Evolutionary conservation across 805 yeast genomes (phyloP).

Genomic region (Candida suzukii): DNA sequence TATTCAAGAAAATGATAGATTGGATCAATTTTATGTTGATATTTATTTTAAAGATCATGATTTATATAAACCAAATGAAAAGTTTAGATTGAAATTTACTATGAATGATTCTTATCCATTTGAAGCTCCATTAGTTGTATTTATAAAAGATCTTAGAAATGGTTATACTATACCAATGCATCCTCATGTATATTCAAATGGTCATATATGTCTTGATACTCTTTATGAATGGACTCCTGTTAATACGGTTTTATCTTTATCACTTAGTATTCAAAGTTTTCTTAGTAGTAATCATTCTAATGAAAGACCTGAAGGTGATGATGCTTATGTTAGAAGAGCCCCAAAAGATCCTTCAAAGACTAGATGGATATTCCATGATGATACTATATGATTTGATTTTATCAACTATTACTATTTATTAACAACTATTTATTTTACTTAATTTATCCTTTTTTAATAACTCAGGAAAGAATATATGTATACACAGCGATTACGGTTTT

Average conservation of each 20-base stretch:
- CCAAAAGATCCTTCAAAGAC: constrained; percentile 51
- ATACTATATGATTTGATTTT: constrained; percentile 29
- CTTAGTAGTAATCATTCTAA: constrained; percentile 38
- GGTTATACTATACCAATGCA: constrained; percentile 47
- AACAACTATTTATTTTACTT: no score
- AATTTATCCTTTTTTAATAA: no score
- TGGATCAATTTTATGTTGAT: constrained; percentile 27
- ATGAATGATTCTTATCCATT: constrained; percentile 48
- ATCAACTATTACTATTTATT: no score
- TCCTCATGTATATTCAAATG: constrained; percentile 71
- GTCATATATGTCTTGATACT: constrained; percentile 66
- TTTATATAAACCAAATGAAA: constrained; percentile 27
- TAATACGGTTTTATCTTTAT: constrained; percentile 39
- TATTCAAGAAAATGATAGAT: constrained; percentile 8
- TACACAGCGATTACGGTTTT: no score
- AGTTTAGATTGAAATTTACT: constrained; percentile 35
- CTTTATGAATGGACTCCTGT: constrained; percentile 67
- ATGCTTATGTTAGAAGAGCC: constrained; percentile 39
- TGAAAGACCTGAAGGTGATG: constrained; percentile 55
- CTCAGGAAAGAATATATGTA: no score
- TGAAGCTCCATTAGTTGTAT: constrained; percentile 50
- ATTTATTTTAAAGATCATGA: constrained; percentile 27
- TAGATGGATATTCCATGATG: constrained; percentile 56
- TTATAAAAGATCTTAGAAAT: constrained; percentile 21
- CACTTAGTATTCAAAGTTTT: constrained; percentile 60